Percentiles rank a stretch among this genome's conserved stretches.
Evolutionary conservation across 345 rosid species (phyloP).

Genomic region (Salix exigua): DNA sequence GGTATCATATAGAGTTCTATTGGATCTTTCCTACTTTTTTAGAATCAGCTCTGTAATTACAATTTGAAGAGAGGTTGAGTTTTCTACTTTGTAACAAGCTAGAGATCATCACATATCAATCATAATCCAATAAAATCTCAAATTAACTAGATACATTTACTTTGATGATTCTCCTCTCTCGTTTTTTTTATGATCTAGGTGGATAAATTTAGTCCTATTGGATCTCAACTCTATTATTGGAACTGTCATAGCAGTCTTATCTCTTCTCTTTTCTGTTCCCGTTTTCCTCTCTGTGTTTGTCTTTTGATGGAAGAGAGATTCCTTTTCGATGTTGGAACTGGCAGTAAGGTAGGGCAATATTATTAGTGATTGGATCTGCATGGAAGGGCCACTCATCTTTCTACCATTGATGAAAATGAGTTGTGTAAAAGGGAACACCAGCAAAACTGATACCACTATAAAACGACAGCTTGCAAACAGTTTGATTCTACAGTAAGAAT

Average conservation of each 20-base stretch:
- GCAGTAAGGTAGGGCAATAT: constrained; percentile 18
- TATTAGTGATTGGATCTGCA: constrained; percentile 39
- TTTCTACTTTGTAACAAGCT: constrained; percentile 40
- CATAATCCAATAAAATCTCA: constrained; percentile 11
- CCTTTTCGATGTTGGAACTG: constrained; percentile 37
- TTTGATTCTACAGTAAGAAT: constrained; percentile 7
- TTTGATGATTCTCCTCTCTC: background rate
- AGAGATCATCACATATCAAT: constrained; percentile 17
- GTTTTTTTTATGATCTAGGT: background rate
- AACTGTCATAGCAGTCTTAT: constrained; percentile 17
- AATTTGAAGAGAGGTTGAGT: constrained; percentile 29
- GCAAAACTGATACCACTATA: background rate
- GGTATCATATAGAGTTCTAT: constrained; percentile 1
- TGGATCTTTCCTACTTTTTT: constrained; percentile 9
- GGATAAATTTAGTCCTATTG: constrained; percentile 7
- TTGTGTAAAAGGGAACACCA: background rate
- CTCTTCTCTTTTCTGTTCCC: constrained; percentile 11
- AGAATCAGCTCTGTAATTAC: constrained; percentile 24
- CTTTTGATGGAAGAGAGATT: constrained; percentile 47
- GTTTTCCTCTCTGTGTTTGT: constrained; percentile 38
- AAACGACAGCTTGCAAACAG: background rate
- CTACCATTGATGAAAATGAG: constrained; percentile 1
- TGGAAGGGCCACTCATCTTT: constrained; percentile 34
- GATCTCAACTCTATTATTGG: constrained; percentile 41
- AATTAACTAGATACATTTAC: background rate